Evolutionary conservation across 495 filamentous ascomycete genomes (phyloP), one percentile per base, ranked within the genome.

Genomic region (Acidiella bohemica): DNA sequence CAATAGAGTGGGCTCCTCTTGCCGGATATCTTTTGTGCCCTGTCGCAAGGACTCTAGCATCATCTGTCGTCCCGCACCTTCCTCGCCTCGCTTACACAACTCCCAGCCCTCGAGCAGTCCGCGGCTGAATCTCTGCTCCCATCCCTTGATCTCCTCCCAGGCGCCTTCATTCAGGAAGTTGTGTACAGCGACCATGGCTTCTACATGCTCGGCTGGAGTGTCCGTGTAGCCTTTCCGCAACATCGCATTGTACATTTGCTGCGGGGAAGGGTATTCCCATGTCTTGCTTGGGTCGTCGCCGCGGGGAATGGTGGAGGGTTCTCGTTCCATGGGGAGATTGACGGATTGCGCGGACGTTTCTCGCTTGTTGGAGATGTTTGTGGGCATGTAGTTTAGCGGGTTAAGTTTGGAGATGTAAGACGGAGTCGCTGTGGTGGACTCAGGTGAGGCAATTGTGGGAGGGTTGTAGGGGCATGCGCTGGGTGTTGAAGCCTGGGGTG

Each of bases 231-330:
- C 90, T 60, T 99, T 96, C 36, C 92, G 78, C 39, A 93, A 62
- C 67, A 96, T 78, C 0, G 92, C 90, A 54, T 96, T 99, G 65
- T 95, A 96, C 90, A 96, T 96, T 59, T 96, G 90, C 63, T 96
- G 92, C 8, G 92, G 88, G 0, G 85, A 94, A 0, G 90, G 92
- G 55, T 96, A 96, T 59, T 95, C 92, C 90, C 90, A 96, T 53
- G 84, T 90, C 10, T 76, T 75, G 5, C 60, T 43, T n/a, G n/a
- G n/a, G 27, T 68, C 70, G 50, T 78, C 73, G 47, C 82, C 86
- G 39, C 79, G 74, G 16, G 92, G 90, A 44, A 99, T 99, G 1
- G 86, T 79, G 13, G 81, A 88, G 8, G 67, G 57, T 55, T 92
- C 83, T 32, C 90, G 81, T 2, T 76, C 71, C 11, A 83, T 76